Conservation (phyloP, 164 flowering plant genomes). For the Piper betle region DNA sequence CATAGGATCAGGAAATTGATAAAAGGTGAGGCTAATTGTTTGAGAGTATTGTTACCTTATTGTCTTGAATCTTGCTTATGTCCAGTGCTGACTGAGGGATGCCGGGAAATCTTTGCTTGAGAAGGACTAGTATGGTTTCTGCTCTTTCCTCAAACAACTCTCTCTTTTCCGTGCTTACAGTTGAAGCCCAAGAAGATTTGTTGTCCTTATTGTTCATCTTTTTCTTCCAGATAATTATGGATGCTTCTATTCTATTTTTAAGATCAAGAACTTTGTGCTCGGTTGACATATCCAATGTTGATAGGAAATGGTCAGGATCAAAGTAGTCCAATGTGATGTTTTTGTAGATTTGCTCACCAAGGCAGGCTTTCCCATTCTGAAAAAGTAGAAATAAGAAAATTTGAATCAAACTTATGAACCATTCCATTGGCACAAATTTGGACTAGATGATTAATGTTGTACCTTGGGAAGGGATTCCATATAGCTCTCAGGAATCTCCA, state of each 20-base stretch:
- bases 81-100: constrained; percentile 78
- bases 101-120: constrained; percentile 80
- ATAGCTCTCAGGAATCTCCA: constrained; percentile 77
- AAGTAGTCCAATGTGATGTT: constrained; percentile 74
- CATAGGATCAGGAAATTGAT: background rate
- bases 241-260: constrained; percentile 81
- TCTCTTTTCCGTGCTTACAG: constrained; percentile 73
- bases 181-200: constrained; percentile 72
- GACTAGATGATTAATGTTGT: background rate
- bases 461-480: constrained; percentile 91
- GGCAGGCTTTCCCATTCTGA: constrained; percentile 73
- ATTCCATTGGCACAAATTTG: background rate
- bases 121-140: constrained; percentile 61
- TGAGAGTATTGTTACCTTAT: constrained; percentile 28
- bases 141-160: constrained; percentile 88
- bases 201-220: constrained; percentile 67
- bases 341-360: constrained; percentile 66
- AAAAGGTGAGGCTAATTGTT: background rate
- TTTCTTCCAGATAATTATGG: constrained; percentile 75
- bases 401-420: background rate
- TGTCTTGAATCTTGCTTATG: constrained; percentile 69
- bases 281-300: constrained; percentile 49
- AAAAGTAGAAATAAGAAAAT: background rate
- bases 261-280: constrained; percentile 83
- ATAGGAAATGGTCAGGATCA: constrained; percentile 59